These are phyloP conservation scores for Penicillium sp. DNA, from an alignment of 2,329 filamentous ascomycete genomes.

Conservation along the genomic window DNA sequence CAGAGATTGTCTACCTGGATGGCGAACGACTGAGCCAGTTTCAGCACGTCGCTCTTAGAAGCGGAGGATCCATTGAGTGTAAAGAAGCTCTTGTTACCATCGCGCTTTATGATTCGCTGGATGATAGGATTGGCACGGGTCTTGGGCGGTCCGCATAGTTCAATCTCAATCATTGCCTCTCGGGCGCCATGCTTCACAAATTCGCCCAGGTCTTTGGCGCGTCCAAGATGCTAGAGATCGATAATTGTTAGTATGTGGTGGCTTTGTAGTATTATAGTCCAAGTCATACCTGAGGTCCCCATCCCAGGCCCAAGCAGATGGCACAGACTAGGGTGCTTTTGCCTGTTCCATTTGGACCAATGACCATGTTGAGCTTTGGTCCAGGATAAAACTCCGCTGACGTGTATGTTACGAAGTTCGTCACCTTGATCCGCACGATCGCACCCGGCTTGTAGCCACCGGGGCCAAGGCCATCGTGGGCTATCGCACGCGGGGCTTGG, in stretches of 20 bases:
- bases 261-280: background rate
- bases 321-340: slow-evolving; percentile 98
- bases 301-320: slow-evolving; percentile 89
- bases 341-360: slow-evolving; percentile 96
- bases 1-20: slow-evolving; percentile 98
- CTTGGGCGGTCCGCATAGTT: slow-evolving; percentile 66
- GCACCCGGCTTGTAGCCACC: slow-evolving; percentile 62
- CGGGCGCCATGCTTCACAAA: slow-evolving; percentile 88
- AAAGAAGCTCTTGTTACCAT: slow-evolving; percentile 79
- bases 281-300: slow-evolving; percentile 59
- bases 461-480: slow-evolving; percentile 13
- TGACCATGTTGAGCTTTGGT: slow-evolving; percentile 95
- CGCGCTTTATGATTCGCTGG: slow-evolving; percentile 71
- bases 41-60: slow-evolving; percentile 62
- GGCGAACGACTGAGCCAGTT: slow-evolving; percentile 67
- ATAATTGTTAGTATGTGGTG: background rate
- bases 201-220: slow-evolving; percentile 78
- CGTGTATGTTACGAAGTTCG: slow-evolving; percentile 93
- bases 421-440: slow-evolving; percentile 80
- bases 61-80: slow-evolving; percentile 67
- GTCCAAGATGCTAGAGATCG: slow-evolving; percentile 64
- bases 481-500: slow-evolving; percentile 1
- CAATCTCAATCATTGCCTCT: slow-evolving; percentile 82
- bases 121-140: slow-evolving; percentile 66
- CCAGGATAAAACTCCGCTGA: slow-evolving; percentile 87